Evolutionary conservation across 495 filamentous ascomycete genomes (phyloP).

Genomic region (Amniculicola lignicola): DNA sequence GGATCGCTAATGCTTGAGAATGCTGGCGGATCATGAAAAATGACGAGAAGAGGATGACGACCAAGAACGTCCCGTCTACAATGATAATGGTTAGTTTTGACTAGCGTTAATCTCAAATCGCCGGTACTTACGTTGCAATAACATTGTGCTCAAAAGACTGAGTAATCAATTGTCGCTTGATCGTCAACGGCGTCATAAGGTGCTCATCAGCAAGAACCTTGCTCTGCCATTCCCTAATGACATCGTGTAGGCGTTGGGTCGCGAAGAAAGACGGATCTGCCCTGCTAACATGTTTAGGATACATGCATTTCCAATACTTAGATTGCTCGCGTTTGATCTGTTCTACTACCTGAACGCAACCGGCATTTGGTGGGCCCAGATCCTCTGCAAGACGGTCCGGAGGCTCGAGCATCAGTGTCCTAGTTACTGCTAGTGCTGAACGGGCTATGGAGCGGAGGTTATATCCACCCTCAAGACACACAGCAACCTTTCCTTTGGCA

Average conservation of each 20-base stretch:
- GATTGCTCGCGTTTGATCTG: slow-evolving; percentile 57
- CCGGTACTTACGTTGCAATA: slow-evolving; percentile 65
- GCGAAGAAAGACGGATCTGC: slow-evolving; percentile 41
- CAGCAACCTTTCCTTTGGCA: slow-evolving; percentile 84
- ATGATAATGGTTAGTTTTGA: not conserved
- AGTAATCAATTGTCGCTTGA: slow-evolving; percentile 66
- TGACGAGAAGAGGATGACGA: slow-evolving; percentile 60
- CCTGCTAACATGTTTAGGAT: slow-evolving; percentile 47
- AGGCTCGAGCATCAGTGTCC: slow-evolving; percentile 91
- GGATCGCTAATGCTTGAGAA: slow-evolving; percentile 65
- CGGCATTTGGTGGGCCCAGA: slow-evolving; percentile 3
- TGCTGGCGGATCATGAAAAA: slow-evolving; percentile 72
- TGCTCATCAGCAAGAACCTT: slow-evolving; percentile 65
- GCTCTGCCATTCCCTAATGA: slow-evolving; percentile 71
- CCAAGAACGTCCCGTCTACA: slow-evolving; percentile 51
- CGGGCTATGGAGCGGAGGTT: slow-evolving; percentile 88
- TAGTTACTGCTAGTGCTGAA: slow-evolving; percentile 86
- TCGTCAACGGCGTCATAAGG: slow-evolving; percentile 69
- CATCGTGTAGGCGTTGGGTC: slow-evolving; percentile 58
- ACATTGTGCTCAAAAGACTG: slow-evolving; percentile 86
- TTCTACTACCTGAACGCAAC: slow-evolving; percentile 50
- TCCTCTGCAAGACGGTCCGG: slow-evolving; percentile 60
- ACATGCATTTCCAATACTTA: slow-evolving; percentile 58
- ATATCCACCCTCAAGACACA: slow-evolving; percentile 93
- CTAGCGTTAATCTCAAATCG: slow-evolving; percentile 21